phyloP scores from a whole-genome alignment of 2,329 filamentous ascomycete species.

The Calonectria henricotiae region DNA sequence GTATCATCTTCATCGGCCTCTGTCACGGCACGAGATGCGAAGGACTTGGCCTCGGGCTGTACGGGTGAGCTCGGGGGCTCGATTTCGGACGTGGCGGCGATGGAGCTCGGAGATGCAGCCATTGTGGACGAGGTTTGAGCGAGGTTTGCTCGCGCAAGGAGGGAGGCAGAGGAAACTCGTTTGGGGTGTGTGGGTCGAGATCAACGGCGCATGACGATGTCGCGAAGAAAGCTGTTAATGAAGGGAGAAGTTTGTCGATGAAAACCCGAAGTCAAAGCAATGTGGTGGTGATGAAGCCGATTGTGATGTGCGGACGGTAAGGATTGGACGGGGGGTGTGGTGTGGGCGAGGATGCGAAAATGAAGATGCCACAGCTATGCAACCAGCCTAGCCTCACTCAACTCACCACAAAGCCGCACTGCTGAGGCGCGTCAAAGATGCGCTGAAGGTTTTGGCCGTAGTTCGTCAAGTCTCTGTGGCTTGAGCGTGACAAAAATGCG shows the following conservation, averaged over 20 bases:
- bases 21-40: slow-evolving; percentile 62
- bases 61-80: slow-evolving; percentile 66
- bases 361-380: slow-evolving; percentile 41
- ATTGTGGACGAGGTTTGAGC: slow-evolving; percentile 52
- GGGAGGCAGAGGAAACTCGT: slow-evolving; percentile 27
- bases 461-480: slow-evolving; percentile 37
- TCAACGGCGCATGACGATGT: slow-evolving; percentile 49
- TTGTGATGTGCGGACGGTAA: slow-evolving; percentile 39
- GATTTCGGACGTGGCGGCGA: slow-evolving; percentile 63
- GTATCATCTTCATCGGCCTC: slow-evolving; percentile 69
- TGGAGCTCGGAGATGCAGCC: slow-evolving; percentile 62
- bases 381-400: slow-evolving; percentile 41
- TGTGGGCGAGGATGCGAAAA: slow-evolving; percentile 22
- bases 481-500: slow-evolving; percentile 40
- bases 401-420: slow-evolving; percentile 32
- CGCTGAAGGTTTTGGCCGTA: slow-evolving; percentile 41
- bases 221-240: slow-evolving; percentile 22
- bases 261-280: slow-evolving; percentile 29
- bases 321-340: slow-evolving; percentile 25
- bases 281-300: slow-evolving; percentile 38
- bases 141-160: slow-evolving; percentile 24
- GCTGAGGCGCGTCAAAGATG: slow-evolving; percentile 52
- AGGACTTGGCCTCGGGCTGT: slow-evolving; percentile 63
- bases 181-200: slow-evolving; percentile 33
- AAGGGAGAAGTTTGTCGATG: slow-evolving; percentile 38